Percentiles rank a stretch among this genome's conserved stretches.
Evolutionary conservation across 1,284 basidiomycete genomes (phyloP).

Genomic region (Acaromyces ingoldii): DNA sequence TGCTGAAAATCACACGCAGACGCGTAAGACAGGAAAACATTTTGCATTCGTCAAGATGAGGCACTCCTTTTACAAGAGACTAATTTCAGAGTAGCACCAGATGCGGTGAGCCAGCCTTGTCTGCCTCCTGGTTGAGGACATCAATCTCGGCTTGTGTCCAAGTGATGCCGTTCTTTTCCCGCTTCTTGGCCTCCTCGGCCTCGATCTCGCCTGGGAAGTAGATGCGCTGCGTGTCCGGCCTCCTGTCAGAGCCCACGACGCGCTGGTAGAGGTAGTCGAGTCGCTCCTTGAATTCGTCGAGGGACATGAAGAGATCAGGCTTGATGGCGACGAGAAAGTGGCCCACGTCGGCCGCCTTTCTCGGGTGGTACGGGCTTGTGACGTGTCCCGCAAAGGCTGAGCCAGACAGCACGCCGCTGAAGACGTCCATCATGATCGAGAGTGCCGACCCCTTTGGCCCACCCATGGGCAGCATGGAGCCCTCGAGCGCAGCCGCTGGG

Average conservation of each 20-base stretch:
- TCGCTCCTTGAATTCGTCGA: conserved; percentile 4
- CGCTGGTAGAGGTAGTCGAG: conserved; percentile 3
- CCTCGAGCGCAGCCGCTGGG: conserved; percentile 6
- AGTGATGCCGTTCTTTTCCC: conserved; percentile 4
- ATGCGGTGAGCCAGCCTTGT: conserved; percentile 1
- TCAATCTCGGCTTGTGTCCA: conserved; percentile 2
- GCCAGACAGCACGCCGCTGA: conserved; percentile 7
- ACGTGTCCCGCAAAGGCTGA: conserved; percentile 9
- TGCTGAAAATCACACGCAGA: no score
- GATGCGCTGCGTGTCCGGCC: conserved; percentile 5
- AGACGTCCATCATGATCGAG: conserved; percentile 11
- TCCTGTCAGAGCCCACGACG: background rate
- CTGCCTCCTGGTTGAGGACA: conserved; percentile 1
- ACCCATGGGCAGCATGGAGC: conserved; percentile 8
- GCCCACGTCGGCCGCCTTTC: conserved; percentile 3
- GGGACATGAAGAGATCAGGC: conserved; percentile 8
- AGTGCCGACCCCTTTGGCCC: conserved; percentile 9
- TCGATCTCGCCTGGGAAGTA: conserved; percentile 12
- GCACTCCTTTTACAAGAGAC: no score
- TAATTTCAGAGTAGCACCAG: no score
- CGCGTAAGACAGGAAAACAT: no score
- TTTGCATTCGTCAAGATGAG: no score
- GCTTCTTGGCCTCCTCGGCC: background rate
- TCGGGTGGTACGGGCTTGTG: conserved; percentile 5
- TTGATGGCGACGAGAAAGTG: conserved; percentile 12